These are phyloP conservation scores for Cantharellus cinnabarinus DNA, from an alignment of 768 basidiomycete genomes.

Conservation along the genomic window DNA sequence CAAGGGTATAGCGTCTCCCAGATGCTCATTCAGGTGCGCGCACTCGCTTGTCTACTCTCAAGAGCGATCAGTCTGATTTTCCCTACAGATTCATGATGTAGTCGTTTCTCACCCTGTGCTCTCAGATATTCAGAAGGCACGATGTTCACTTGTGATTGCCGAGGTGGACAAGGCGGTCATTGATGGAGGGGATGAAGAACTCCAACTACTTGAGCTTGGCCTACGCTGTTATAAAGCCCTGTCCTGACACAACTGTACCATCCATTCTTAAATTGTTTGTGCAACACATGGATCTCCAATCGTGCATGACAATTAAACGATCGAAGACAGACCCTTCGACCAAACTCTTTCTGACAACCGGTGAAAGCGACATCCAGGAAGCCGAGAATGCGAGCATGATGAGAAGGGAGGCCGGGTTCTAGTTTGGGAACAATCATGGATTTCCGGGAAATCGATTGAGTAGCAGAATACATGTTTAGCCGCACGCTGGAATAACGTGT, in stretches of 20 bases:
- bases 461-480: too few relatives aligned
- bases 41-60: not conserved
- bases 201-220: slow-evolving; percentile 85
- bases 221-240: slow-evolving; percentile 43
- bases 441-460: too few relatives aligned
- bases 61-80: not conserved
- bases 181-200: slow-evolving; percentile 92
- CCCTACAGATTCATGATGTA: slow-evolving; percentile 65
- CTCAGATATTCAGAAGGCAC: slow-evolving; percentile 58
- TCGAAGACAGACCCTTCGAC: too few relatives aligned
- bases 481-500: too few relatives aligned
- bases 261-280: too few relatives aligned
- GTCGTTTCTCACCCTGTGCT: slow-evolving; percentile 68
- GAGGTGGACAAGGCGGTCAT: slow-evolving; percentile 92
- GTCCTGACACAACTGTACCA: not conserved
- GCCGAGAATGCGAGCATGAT: too few relatives aligned
- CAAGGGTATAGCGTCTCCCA: slow-evolving; percentile 90
- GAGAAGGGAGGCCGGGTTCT: too few relatives aligned
- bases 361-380: too few relatives aligned
- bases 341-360: too few relatives aligned
- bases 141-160: slow-evolving; percentile 65
- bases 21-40: slow-evolving; percentile 61
- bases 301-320: too few relatives aligned
- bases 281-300: too few relatives aligned
- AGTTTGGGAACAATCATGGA: too few relatives aligned